phyloP scores from a whole-genome alignment of 2,329 filamentous ascomycete genomes.

The Fusarium brachygibbosum region DNA sequence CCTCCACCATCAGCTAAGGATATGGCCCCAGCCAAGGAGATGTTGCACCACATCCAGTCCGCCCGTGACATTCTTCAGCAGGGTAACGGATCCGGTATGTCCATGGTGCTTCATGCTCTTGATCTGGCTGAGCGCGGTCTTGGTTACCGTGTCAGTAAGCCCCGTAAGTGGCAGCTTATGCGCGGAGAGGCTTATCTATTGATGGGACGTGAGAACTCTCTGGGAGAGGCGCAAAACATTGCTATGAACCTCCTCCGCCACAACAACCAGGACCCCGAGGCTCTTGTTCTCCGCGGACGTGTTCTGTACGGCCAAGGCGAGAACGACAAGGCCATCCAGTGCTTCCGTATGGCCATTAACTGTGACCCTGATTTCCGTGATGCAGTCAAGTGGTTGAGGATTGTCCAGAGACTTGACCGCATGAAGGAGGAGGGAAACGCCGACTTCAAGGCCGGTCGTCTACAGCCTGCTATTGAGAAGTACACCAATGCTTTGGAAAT shows the following conservation, averaged over 20 bases:
- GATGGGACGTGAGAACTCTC: constrained; percentile 89
- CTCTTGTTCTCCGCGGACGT: constrained; percentile 87
- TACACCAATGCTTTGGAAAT: constrained; percentile 87
- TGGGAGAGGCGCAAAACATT: constrained; percentile 93
- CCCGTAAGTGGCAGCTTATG: constrained; percentile 94
- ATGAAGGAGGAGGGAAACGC: constrained; percentile 95
- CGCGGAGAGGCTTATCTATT: constrained; percentile 91
- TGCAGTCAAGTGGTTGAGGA: constrained; percentile 88
- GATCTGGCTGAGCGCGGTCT: constrained; percentile 90
- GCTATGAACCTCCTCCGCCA: constrained; percentile 87
- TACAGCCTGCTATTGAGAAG: constrained; percentile 83
- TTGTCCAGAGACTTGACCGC: constrained; percentile 90
- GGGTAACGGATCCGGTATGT: constrained; percentile 83
- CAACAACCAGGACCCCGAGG: constrained; percentile 94
- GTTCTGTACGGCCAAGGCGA: constrained; percentile 93
- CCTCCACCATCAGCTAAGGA: constrained; percentile 88
- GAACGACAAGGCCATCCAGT: constrained; percentile 92
- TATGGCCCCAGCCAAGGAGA: constrained; percentile 82
- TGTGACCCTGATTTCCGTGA: constrained; percentile 93
- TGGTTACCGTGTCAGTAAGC: constrained; percentile 79
- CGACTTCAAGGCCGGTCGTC: constrained; percentile 88
- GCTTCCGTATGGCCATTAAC: constrained; percentile 89
- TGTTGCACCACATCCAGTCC: constrained; percentile 84
- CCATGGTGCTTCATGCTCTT: constrained; percentile 91
- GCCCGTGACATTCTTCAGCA: constrained; percentile 82